A percentile compares a stretch with the other conserved stretches of the same genome.
phyloP scores from a whole-genome alignment of 1,284 basidiomycete species.

The Puccinia novopanici region DNA sequence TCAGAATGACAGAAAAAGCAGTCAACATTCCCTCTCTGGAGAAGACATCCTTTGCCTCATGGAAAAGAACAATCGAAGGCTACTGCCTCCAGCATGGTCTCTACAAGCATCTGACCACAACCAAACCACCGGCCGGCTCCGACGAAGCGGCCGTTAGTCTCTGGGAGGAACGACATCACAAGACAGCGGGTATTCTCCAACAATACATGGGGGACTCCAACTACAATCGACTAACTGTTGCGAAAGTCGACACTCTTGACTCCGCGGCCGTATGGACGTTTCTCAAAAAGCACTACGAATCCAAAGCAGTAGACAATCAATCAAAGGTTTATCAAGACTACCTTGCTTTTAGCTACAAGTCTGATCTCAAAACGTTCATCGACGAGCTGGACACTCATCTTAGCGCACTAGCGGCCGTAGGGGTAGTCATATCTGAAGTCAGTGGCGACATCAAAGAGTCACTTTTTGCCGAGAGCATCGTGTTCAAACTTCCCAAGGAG shows the following conservation, averaged over 20 bases:
- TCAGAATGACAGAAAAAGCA: too few species aligned
- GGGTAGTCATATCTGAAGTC: background rate
- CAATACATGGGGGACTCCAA: too few species aligned
- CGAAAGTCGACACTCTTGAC: slow-evolving; percentile 79
- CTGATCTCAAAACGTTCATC: background rate
- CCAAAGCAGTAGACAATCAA: background rate
- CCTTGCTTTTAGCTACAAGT: background rate
- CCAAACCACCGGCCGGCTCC: too few species aligned
- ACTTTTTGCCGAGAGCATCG: background rate
- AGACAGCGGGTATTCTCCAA: too few species aligned
- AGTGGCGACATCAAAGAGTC: background rate
- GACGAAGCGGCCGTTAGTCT: too few species aligned
- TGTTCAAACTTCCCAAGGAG: background rate
- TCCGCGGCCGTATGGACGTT: background rate
- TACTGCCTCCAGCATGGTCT: too few species aligned
- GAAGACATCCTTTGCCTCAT: too few species aligned
- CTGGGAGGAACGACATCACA: too few species aligned
- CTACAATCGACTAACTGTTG: too few species aligned
- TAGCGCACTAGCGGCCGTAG: background rate
- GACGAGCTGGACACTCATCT: background rate
- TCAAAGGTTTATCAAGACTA: slow-evolving; percentile 7
- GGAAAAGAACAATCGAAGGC: too few species aligned
- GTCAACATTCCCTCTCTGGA: too few species aligned
- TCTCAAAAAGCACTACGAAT: background rate
- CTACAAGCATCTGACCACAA: too few species aligned